Conservation (phyloP, 352 stramenopile species). For the Phytophthora pini region DNA sequence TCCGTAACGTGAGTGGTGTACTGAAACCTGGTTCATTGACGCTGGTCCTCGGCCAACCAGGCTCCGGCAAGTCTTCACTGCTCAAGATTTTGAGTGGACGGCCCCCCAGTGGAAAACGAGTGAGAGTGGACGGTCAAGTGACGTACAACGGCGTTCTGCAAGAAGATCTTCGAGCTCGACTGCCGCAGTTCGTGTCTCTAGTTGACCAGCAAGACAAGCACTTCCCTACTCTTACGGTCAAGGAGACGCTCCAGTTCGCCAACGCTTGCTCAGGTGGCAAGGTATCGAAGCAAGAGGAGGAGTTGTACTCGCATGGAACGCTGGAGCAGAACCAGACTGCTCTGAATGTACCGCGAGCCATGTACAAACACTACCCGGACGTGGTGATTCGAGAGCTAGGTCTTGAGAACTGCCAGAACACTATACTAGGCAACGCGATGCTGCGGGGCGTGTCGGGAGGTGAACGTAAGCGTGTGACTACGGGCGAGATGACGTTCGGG, state of each 20-base stretch:
- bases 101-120: not conserved
- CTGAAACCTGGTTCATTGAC: conserved; percentile 29
- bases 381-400: conserved; percentile 24
- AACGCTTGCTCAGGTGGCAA: conserved; percentile 8
- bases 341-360: conserved; percentile 11
- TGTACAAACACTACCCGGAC: conserved; percentile 17
- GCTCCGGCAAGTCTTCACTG: conserved; percentile 23
- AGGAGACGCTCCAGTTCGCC: conserved; percentile 62
- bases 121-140: conserved; percentile 4
- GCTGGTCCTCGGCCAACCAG: conserved; percentile 19
- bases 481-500: conserved; percentile 81
- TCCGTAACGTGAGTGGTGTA: conserved; percentile 41
- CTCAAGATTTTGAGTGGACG: conserved; percentile 20
- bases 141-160: conserved; percentile 10
- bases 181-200: conserved; percentile 49
- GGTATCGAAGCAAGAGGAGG: conserved; percentile 8
- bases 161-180: not conserved
- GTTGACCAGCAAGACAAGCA: conserved; percentile 57
- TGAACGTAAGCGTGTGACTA: conserved; percentile 73
- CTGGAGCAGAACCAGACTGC: conserved; percentile 18
- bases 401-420: conserved; percentile 43
- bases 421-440: conserved; percentile 58
- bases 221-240: conserved; percentile 54
- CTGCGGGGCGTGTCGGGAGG: conserved; percentile 64
- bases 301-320: conserved; percentile 8